Evolutionary conservation across 2,329 filamentous ascomycete genomes (phyloP).

Genomic region (Ophiostoma pallidulum): DNA sequence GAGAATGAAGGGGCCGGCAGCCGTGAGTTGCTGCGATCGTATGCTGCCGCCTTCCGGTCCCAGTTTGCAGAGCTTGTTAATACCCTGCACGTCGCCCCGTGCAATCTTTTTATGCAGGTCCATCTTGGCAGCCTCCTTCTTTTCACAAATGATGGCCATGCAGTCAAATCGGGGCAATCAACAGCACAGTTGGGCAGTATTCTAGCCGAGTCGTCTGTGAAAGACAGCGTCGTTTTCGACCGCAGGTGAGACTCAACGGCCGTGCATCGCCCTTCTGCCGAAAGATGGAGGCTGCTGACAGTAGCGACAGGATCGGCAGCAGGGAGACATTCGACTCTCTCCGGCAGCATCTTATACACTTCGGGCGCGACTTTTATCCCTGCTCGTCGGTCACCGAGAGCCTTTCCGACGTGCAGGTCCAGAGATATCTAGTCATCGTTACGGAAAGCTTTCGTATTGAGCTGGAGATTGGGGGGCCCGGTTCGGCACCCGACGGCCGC

Average conservation of each 20-base stretch:
- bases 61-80: neutral
- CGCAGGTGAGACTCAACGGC: conserved; percentile 10
- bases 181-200: neutral
- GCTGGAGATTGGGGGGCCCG: conserved; percentile 13
- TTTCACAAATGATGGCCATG: neutral
- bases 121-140: conserved; percentile 3
- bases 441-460: conserved; percentile 17
- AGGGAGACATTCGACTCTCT: conserved; percentile 2
- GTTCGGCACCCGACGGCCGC: neutral
- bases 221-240: conserved; percentile 3
- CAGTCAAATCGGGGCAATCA: neutral
- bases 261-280: no score
- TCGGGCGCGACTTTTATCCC: conserved; percentile 9
- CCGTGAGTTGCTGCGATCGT: neutral
- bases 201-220: neutral
- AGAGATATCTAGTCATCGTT: conserved; percentile 14
- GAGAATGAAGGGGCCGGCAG: neutral
- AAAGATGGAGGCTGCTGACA: no score
- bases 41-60: neutral
- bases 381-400: conserved; percentile 1
- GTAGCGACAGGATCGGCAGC: conserved; percentile 11
- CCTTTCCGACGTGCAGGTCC: conserved; percentile 11
- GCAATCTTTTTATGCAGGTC: neutral
- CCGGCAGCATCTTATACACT: neutral
- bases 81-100: neutral